A percentile compares a stretch with the other conserved stretches of the same genome.
Conservation (phyloP, 2,329 filamentous ascomycete genomes). For the Arthrobotrys sinensis region DNA sequence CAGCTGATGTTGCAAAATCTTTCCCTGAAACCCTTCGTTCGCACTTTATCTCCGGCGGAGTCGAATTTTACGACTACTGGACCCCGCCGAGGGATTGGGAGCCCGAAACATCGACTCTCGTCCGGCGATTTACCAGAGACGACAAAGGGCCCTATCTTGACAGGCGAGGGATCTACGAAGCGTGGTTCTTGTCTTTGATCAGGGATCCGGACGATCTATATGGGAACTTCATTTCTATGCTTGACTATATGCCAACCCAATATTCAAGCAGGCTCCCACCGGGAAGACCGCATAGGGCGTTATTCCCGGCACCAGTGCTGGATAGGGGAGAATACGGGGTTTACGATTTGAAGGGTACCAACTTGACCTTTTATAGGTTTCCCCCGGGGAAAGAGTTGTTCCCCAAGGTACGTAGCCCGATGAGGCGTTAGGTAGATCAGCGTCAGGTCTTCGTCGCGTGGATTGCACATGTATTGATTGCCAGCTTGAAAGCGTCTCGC, state of each 20-base stretch:
- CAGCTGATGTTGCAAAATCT: slow-evolving; percentile 6
- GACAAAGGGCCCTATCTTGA: slow-evolving; percentile 7
- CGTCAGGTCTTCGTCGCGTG: background rate
- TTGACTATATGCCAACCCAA: slow-evolving; percentile 11
- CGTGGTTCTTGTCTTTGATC: slow-evolving; percentile 9
- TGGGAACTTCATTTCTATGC: slow-evolving; percentile 8
- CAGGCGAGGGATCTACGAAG: slow-evolving; percentile 14
- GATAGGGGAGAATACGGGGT: slow-evolving; percentile 12
- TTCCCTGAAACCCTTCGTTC: slow-evolving; percentile 20
- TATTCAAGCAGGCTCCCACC: slow-evolving; percentile 13
- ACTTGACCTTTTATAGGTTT: slow-evolving; percentile 1
- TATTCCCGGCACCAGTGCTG: slow-evolving; percentile 3
- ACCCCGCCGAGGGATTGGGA: slow-evolving; percentile 7
- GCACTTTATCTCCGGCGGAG: slow-evolving; percentile 15
- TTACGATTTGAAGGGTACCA: slow-evolving; percentile 3
- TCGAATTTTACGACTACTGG: slow-evolving; percentile 21
- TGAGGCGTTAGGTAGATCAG: background rate
- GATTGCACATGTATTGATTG: slow-evolving; percentile 3
- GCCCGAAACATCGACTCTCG: slow-evolving; percentile 2
- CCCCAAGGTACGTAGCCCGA: background rate
- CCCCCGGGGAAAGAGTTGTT: slow-evolving; percentile 15
- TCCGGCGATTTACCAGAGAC: slow-evolving; percentile 13
- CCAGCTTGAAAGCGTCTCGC: slow-evolving; percentile 1
- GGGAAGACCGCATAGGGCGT: slow-evolving; percentile 13
- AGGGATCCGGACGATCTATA: slow-evolving; percentile 19